phyloP scores from a whole-genome alignment of 306 rosid species.

The Prinsepia uniflora region DNA sequence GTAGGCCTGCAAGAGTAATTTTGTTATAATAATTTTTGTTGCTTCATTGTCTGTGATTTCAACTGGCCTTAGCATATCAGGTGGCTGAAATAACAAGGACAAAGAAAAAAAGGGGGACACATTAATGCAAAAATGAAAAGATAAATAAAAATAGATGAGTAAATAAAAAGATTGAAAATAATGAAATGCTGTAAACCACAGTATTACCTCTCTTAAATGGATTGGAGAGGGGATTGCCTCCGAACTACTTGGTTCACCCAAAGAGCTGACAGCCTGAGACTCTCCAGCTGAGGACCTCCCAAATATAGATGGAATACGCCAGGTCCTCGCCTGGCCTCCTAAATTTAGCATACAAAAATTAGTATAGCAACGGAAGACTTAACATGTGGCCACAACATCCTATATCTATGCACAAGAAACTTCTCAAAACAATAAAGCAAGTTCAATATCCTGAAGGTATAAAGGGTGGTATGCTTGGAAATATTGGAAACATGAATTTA shows the following conservation, averaged over 20 bases:
- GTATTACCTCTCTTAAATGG: conserved; percentile 40
- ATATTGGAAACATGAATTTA: conserved; percentile 16
- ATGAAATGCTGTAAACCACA: conserved; percentile 5
- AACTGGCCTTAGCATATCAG: conserved; percentile 39
- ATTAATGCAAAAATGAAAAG: neutral
- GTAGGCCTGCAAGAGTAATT: conserved; percentile 37
- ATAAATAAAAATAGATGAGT: neutral
- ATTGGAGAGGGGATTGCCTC: conserved; percentile 32
- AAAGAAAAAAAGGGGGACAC: neutral
- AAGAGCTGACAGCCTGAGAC: conserved; percentile 15
- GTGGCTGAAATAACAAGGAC: conserved; percentile 32
- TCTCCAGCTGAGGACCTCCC: conserved; percentile 18
- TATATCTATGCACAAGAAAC: neutral
- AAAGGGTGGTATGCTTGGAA: neutral
- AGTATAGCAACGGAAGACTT: neutral
- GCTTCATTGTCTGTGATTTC: conserved; percentile 35
- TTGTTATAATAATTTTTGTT: conserved; percentile 31
- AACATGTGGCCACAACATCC: neutral
- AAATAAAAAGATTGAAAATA: conserved; percentile 4
- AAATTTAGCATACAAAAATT: neutral
- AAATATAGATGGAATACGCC: conserved; percentile 41
- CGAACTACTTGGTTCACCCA: conserved; percentile 25
- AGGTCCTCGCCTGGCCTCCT: conserved; percentile 18
- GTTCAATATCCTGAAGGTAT: neutral
- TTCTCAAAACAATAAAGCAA: neutral